phyloP scores from a whole-genome alignment of 177 flowering plant species.

The Tripterygium wilfordii region DNA sequence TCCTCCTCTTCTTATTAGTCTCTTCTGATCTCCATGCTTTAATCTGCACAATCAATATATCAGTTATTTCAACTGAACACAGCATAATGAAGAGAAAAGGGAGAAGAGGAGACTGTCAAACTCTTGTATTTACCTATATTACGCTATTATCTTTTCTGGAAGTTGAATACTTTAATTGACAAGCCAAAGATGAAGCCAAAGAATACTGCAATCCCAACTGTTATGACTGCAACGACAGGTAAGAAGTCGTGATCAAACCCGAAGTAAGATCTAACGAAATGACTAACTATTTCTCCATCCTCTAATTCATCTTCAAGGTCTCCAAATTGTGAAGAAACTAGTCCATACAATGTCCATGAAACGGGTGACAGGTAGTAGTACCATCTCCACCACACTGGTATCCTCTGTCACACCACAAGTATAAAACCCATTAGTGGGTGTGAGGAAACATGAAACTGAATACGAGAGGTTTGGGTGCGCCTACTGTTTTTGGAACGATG shows the following conservation, averaged over 20 bases:
- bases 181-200: conserved; percentile 65
- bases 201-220: conserved; percentile 37
- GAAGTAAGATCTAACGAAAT: conserved; percentile 38
- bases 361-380: conserved; percentile 58
- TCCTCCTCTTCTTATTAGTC: too few relatives aligned
- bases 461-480: conserved; percentile 5
- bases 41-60: too few relatives aligned
- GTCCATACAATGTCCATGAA: conserved; percentile 76
- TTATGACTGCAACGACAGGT: conserved; percentile 43
- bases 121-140: too few relatives aligned
- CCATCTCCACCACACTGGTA: conserved; percentile 91
- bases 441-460: too few relatives aligned
- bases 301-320: conserved; percentile 37
- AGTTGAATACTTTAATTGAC: conserved; percentile 64
- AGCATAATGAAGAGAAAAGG: too few relatives aligned
- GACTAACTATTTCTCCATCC: conserved; percentile 32
- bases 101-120: too few relatives aligned
- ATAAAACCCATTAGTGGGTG: too few relatives aligned
- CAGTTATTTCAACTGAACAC: too few relatives aligned
- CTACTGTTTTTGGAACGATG: conserved; percentile 67
- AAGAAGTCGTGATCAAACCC: conserved; percentile 50
- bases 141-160: conserved; percentile 62
- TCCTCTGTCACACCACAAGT: conserved; percentile 47
- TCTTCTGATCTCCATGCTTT: too few relatives aligned
- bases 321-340: conserved; percentile 69